Evolutionary conservation across 2,329 filamentous ascomycete species (phyloP), one percentile per base, ranked within the genome.

Genomic region (Colletotrichum limetticola): DNA sequence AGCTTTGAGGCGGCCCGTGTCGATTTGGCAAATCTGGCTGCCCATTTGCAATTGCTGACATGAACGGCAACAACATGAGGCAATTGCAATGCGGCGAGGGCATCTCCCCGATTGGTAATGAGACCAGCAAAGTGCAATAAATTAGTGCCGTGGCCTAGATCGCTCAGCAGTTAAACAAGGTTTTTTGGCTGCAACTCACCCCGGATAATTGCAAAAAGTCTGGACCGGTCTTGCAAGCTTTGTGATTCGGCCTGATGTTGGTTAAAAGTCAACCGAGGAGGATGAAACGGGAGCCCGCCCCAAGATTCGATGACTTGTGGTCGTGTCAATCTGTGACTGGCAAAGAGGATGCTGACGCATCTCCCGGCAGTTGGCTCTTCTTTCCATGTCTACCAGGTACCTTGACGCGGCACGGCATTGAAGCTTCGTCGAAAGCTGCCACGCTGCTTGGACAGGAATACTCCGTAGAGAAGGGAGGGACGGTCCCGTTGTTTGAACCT

Each of bases 311-410:
- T 59, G 65, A 68, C 42, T 32, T 55, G n/a, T 62, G 65, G 59
- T 68, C 58, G 69, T 72, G 69, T 63, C 65, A 12, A 60, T 66
- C 59, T 55, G 53, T 56, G 69, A 68, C 32, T 72, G 69, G 69
- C 58, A 68, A 32, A 19, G 37, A 42, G 19, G 26, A 16, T 11
- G 16, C 26, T n/a, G 16, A 55, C 52, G 46, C 46, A 30, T 56
- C 30, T 58, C 19, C 6, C 57, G 56, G 68, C 49, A 71, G 56
- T 70, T 62, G 42, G 26, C 30, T n/a, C 52, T 30, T 32, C 28
- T 16, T 19, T 24, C 32, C 22, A 63, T 32, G 35, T n/a, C 26
- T 32, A 4, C 32, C 32, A 35, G 32, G 32, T 35, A n/a, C 19
- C 19, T 22, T 11, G 7, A 49, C 42, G 56, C 55, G 24, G 46